These are phyloP conservation scores for Neoboletus brunneissimus DNA, from an alignment of 768 basidiomycete genomes.

Conservation along the genomic window DNA sequence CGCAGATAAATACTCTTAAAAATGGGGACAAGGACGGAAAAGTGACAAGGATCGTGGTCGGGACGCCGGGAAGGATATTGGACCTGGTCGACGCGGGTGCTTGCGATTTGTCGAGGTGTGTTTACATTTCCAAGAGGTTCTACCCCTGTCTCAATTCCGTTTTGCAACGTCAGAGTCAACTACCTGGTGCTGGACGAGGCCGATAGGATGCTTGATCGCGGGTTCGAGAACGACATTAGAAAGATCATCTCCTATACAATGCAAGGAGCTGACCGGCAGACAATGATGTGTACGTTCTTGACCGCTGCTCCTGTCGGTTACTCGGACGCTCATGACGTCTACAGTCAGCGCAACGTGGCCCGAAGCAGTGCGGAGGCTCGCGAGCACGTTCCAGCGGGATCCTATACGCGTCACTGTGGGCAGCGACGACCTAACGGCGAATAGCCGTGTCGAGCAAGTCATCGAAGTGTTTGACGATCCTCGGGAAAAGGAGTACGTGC, in stretches of 20 bases:
- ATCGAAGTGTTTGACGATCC: constrained; percentile 90
- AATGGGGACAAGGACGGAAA: constrained; percentile 49
- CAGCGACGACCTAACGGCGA: constrained; percentile 91
- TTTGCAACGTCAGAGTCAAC: constrained; percentile 52
- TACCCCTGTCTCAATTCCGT: neutral
- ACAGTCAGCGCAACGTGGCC: constrained; percentile 99
- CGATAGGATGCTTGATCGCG: constrained; percentile 96
- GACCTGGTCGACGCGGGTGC: constrained; percentile 88
- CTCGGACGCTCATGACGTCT: neutral
- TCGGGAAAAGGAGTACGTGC: constrained; percentile 79
- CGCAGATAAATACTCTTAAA: constrained; percentile 70
- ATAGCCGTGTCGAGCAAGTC: constrained; percentile 87
- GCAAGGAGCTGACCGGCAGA: constrained; percentile 72
- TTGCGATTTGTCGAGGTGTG: constrained; percentile 76
- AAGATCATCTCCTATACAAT: constrained; percentile 78
- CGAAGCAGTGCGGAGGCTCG: constrained; percentile 85
- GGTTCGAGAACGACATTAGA: constrained; percentile 97
- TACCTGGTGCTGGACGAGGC: constrained; percentile 98
- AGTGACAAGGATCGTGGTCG: constrained; percentile 78
- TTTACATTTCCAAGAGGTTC: constrained; percentile 5
- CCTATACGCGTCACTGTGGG: constrained; percentile 93
- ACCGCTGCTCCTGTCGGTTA: too few species aligned
- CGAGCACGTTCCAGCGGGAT: constrained; percentile 79
- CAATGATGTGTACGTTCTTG: constrained; percentile 83
- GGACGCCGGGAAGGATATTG: constrained; percentile 90